phyloP scores from a whole-genome alignment of 352 stramenopile species.

The Vaucheria bursata region DNA sequence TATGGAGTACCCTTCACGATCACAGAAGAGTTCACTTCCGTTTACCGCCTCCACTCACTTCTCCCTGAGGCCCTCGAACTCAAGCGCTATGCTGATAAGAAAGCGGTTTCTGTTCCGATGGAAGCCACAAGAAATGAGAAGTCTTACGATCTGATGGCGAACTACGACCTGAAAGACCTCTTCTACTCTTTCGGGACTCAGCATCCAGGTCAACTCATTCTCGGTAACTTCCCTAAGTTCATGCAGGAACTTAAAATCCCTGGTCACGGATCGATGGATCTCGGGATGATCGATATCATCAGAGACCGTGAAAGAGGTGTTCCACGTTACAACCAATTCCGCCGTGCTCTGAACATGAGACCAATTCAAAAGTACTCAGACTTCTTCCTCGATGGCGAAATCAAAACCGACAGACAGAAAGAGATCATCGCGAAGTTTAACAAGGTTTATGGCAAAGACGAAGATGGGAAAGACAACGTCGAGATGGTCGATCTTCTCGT shows the following conservation, averaged over 20 bases:
- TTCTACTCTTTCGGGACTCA: constrained; percentile 4
- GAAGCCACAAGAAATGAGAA: neutral
- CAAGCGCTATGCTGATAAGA: neutral
- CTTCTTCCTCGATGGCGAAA: constrained; percentile 19
- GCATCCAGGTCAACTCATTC: neutral
- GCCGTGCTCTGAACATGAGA: constrained; percentile 19
- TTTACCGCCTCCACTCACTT: constrained; percentile 40
- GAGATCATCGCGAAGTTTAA: neutral
- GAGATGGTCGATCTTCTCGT: constrained; percentile 1
- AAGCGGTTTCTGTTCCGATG: neutral
- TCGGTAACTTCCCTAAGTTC: neutral
- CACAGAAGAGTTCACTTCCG: constrained; percentile 31
- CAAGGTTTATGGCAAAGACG: neutral
- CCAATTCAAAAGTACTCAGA: constrained; percentile 37
- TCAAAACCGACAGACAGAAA: neutral
- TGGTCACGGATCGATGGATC: constrained; percentile 12
- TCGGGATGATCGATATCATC: constrained; percentile 27
- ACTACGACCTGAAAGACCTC: neutral
- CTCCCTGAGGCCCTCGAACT: constrained; percentile 21
- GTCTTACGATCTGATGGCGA: neutral
- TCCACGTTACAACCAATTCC: constrained; percentile 35
- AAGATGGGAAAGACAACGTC: constrained; percentile 1
- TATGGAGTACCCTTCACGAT: constrained; percentile 34
- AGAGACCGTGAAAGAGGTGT: constrained; percentile 22
- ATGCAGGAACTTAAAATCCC: neutral